Percentiles rank a stretch among this genome's conserved stretches.
These are phyloP conservation scores for Mallotus repandus DNA, from an alignment of 441 rosid species.

Conservation along the genomic window DNA sequence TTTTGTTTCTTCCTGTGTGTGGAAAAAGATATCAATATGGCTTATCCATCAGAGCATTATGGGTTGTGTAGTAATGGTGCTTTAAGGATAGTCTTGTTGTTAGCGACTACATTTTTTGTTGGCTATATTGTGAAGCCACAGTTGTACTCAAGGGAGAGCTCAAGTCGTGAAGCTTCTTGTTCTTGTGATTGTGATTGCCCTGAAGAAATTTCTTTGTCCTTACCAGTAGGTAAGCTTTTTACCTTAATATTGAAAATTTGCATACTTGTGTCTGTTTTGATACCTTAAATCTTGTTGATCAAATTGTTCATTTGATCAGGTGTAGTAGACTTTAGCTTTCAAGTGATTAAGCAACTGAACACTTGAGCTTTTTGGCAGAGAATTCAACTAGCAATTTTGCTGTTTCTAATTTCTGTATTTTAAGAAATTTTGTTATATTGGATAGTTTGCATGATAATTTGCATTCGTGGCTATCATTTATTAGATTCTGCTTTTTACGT, in stretches of 20 bases:
- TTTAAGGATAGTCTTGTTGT: slow-evolving; percentile 29
- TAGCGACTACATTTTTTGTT: slow-evolving; percentile 34
- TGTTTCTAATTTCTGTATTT: too few species aligned
- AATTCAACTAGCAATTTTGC: background rate
- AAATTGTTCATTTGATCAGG: background rate
- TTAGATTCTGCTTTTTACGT: background rate
- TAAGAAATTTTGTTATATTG: background rate
- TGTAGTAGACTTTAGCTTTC: background rate
- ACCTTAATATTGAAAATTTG: slow-evolving; percentile 10
- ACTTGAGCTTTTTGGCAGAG: background rate
- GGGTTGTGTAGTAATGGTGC: slow-evolving; percentile 28
- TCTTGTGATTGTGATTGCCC: slow-evolving; percentile 53
- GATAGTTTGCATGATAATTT: background rate
- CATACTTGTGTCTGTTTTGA: background rate
- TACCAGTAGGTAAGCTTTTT: slow-evolving; percentile 32
- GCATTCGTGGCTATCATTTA: background rate
- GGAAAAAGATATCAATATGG: slow-evolving; percentile 22
- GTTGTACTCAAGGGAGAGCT: slow-evolving; percentile 25
- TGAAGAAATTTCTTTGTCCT: slow-evolving; percentile 31
- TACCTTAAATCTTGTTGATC: too few species aligned
- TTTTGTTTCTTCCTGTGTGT: background rate
- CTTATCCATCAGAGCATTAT: slow-evolving; percentile 28
- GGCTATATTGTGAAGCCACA: slow-evolving; percentile 36
- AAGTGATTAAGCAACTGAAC: background rate
- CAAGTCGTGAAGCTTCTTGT: slow-evolving; percentile 34